These are phyloP conservation scores for Debaryomycetaceae sp. DNA, from an alignment of 1,139 yeast species.

Conservation along the genomic window DNA sequence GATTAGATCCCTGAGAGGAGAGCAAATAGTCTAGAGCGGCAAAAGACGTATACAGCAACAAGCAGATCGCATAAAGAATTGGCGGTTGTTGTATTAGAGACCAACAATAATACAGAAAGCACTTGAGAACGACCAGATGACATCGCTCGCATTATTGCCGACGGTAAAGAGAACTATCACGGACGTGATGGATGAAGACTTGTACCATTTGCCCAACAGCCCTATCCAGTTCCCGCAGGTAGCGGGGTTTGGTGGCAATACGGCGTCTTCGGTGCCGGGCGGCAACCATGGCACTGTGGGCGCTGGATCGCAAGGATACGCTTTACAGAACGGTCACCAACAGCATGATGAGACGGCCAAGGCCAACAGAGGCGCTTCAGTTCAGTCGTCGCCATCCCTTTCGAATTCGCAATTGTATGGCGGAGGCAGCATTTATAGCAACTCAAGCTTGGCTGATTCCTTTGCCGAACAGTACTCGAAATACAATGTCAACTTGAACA, in stretches of 20 bases:
- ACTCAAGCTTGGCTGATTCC: conserved; percentile 26
- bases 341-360: conserved; percentile 9
- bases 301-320: not conserved
- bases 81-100: not conserved
- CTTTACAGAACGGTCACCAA: conserved; percentile 4
- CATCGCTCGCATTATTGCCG: conserved; percentile 47
- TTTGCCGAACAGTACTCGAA: conserved; percentile 24
- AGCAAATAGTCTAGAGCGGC: not conserved
- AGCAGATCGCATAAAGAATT: not conserved
- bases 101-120: too few species aligned
- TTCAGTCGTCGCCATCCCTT: conserved; percentile 15
- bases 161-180: conserved; percentile 51
- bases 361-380: conserved; percentile 9
- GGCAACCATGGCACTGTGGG: conserved; percentile 2
- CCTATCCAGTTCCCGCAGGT: conserved; percentile 10
- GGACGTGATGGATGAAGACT: conserved; percentile 64
- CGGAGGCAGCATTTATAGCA: conserved; percentile 3
- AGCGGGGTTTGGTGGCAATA: not conserved
- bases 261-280: not conserved
- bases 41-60: not conserved
- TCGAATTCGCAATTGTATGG: conserved; percentile 11
- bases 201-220: conserved; percentile 45
- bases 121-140: conserved; percentile 21
- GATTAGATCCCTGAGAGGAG: not conserved
- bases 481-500: conserved; percentile 7